Evolutionary conservation across 345 rosid species (phyloP).

Genomic region (Aquilaria malaccensis): DNA sequence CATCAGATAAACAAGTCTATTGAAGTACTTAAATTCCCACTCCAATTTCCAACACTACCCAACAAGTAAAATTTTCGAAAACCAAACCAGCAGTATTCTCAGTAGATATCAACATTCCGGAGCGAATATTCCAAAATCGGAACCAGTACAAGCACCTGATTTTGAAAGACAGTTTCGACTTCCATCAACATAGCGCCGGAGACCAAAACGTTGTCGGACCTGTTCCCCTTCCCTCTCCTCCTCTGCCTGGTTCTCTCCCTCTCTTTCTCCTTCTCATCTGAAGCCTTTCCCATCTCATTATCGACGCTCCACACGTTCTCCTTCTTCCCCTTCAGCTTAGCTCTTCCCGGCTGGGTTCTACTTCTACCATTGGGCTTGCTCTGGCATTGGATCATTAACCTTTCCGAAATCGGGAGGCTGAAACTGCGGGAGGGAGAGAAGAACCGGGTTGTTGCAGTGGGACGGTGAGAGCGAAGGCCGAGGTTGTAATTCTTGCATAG

Average conservation of each 20-base stretch:
- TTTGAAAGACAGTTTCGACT: constrained; percentile 78
- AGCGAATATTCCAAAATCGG: too few relatives aligned
- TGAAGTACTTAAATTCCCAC: neutral
- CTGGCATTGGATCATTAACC: constrained; percentile 23
- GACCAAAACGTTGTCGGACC: constrained; percentile 39
- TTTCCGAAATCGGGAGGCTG: neutral
- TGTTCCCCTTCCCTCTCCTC: constrained; percentile 32
- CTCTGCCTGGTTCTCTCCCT: constrained; percentile 25
- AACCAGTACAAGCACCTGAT: constrained; percentile 41
- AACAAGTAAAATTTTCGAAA: neutral
- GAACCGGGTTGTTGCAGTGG: constrained; percentile 4
- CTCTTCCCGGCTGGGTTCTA: constrained; percentile 21
- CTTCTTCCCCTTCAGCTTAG: constrained; percentile 41
- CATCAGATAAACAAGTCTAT: neutral
- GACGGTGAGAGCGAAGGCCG: constrained; percentile 20
- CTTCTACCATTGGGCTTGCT: constrained; percentile 20
- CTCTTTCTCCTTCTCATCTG: constrained; percentile 21
- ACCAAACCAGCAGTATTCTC: neutral
- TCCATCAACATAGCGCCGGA: constrained; percentile 73
- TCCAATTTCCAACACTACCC: neutral
- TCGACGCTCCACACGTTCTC: constrained; percentile 83
- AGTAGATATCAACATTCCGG: too few relatives aligned
- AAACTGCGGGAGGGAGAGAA: neutral
- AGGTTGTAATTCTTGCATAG: constrained; percentile 24
- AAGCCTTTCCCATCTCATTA: constrained; percentile 46